phyloP scores from a whole-genome alignment of 73 alveolate species.

The Stentor roeselii region DNA sequence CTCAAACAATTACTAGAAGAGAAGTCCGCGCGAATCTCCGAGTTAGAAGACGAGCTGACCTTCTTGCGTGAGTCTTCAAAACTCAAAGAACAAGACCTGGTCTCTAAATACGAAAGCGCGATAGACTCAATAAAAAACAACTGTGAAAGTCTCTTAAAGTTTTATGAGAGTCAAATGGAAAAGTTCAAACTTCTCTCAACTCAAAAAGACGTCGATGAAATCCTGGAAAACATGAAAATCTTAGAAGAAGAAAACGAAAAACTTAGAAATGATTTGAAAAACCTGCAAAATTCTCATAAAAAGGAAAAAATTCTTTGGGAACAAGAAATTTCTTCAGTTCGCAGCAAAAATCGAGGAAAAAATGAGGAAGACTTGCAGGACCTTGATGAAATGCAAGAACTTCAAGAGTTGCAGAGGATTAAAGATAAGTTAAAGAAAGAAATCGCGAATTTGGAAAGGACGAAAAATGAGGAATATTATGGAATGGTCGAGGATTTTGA shows the following conservation, averaged over 20 bases:
- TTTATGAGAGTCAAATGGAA: constrained; percentile 8
- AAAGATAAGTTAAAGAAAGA: constrained; percentile 6
- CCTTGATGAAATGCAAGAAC: too few relatives aligned
- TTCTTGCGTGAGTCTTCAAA: constrained; percentile 3
- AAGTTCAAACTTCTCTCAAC: background rate
- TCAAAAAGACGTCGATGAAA: background rate
- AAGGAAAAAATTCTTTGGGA: background rate
- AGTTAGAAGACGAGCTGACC: constrained; percentile 7
- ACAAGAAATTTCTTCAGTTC: background rate
- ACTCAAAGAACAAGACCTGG: constrained; percentile 10
- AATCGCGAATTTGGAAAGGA: constrained; percentile 12
- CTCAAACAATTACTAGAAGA: background rate
- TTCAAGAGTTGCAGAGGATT: background rate
- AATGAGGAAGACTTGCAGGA: background rate
- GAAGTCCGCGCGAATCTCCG: background rate
- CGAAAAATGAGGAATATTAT: background rate
- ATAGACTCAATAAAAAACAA: background rate
- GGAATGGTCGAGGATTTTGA: background rate
- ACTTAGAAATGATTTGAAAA: background rate
- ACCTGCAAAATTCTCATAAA: background rate
- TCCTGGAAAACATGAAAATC: background rate
- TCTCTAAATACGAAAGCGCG: background rate
- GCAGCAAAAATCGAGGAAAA: background rate
- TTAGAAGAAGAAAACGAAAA: background rate
- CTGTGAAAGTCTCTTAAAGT: constrained; percentile 1